Conservation (phyloP, 495 filamentous ascomycete species). For the Aspergillus leporis region DNA sequence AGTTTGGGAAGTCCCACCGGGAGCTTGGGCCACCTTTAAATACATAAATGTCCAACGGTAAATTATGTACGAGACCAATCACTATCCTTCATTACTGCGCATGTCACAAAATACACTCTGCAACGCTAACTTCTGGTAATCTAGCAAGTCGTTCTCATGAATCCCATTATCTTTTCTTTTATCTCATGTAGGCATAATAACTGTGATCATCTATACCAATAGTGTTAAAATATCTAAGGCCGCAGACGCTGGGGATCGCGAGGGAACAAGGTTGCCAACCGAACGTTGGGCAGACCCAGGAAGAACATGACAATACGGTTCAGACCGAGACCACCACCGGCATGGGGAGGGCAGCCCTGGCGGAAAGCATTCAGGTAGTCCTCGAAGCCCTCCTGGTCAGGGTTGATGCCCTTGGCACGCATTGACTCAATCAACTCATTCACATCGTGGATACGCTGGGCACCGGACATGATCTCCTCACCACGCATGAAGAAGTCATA, state of each 20-base stretch:
- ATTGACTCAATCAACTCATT: conserved; percentile 68
- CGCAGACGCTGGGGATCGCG: conserved; percentile 80
- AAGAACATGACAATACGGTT: conserved; percentile 90
- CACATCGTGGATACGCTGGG: conserved; percentile 80
- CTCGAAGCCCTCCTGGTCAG: conserved; percentile 70
- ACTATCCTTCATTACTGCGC: neutral
- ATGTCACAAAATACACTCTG: neutral
- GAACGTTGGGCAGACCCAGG: conserved; percentile 77
- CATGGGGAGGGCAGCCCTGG: conserved; percentile 78
- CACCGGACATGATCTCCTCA: conserved; percentile 85
- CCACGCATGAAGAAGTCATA: conserved; percentile 96
- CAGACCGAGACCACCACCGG: conserved; percentile 82
- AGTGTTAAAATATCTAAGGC: conserved; percentile 45
- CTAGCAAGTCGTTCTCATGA: neutral
- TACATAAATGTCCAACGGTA: neutral
- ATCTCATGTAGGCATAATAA: neutral
- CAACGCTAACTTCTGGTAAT: neutral
- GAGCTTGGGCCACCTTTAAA: conserved; percentile 23
- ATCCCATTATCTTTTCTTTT: conserved; percentile 9
- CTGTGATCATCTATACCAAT: neutral
- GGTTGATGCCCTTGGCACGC: conserved; percentile 70
- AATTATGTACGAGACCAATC: no score
- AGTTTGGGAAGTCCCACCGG: conserved; percentile 10
- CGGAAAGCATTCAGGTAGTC: conserved; percentile 83
- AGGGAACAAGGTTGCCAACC: conserved; percentile 76